Conservation (phyloP, 1,139 yeast genomes). For the Sugiyamaella japonica region DNA sequence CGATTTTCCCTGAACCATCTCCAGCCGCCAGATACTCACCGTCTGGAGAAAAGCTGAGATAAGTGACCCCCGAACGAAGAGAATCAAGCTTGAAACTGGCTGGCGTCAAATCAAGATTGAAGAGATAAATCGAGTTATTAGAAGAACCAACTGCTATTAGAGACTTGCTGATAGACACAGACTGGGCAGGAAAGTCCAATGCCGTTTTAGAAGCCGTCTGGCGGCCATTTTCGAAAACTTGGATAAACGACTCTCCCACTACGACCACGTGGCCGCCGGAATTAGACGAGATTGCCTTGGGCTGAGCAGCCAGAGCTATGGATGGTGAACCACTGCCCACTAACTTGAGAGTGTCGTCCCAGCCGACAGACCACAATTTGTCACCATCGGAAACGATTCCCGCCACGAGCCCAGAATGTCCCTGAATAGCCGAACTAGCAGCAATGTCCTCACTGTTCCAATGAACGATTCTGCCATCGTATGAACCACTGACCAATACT, state of each 20-base stretch:
- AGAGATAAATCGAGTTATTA: conserved; percentile 27
- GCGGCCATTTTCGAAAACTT: conserved; percentile 38
- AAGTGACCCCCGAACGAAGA: conserved; percentile 63
- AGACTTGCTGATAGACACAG: conserved; percentile 34
- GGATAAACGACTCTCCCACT: conserved; percentile 51
- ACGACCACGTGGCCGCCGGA: conserved; percentile 41
- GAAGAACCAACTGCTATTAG: conserved; percentile 37
- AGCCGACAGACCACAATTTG: conserved; percentile 59
- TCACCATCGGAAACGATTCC: conserved; percentile 39
- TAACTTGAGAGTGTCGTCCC: conserved; percentile 80
- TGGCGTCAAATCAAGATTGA: conserved; percentile 21
- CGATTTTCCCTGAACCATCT: conserved; percentile 80
- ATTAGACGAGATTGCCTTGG: conserved; percentile 52
- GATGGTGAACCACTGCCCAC: conserved; percentile 41
- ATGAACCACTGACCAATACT: conserved; percentile 60
- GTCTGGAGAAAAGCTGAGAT: conserved; percentile 68
- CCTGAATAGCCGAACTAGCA: conserved; percentile 20
- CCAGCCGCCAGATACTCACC: conserved; percentile 77
- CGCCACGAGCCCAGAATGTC: conserved; percentile 36
- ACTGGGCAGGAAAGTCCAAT: conserved; percentile 25
- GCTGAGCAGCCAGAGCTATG: conserved; percentile 51
- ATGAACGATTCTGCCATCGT: conserved; percentile 70
- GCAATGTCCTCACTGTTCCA: conserved; percentile 47
- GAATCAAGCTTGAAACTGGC: conserved; percentile 44
- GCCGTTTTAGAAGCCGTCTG: conserved; percentile 25